Evolutionary conservation across 1,284 basidiomycete species (phyloP).

Genomic region (Rhodotorula glutinis): DNA sequence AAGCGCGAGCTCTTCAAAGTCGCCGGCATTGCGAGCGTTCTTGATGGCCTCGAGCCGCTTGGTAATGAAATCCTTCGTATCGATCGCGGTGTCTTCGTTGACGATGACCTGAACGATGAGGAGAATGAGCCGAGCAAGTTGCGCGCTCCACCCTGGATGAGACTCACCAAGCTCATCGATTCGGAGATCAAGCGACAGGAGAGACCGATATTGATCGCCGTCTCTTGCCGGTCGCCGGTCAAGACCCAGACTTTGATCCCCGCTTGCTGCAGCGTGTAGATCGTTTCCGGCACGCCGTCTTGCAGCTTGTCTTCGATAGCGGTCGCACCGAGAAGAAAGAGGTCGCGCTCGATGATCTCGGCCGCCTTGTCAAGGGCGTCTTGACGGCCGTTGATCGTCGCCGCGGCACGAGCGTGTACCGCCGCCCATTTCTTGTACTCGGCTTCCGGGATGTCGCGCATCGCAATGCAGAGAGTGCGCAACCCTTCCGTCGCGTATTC

Average conservation of each 20-base stretch:
- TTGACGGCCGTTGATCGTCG: constrained; percentile 84
- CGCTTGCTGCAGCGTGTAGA: constrained; percentile 94
- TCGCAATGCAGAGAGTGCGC: constrained; percentile 93
- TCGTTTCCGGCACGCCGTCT: constrained; percentile 97
- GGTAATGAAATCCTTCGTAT: constrained; percentile 79
- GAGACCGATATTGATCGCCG: constrained; percentile 98
- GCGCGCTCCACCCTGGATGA: background rate
- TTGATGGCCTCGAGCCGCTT: constrained; percentile 89
- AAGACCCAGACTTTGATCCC: constrained; percentile 99
- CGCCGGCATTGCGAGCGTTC: constrained; percentile 82
- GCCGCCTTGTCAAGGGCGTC: constrained; percentile 93
- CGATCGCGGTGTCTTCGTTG: constrained; percentile 81
- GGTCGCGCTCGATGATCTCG: constrained; percentile 90
- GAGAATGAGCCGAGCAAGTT: too few species aligned
- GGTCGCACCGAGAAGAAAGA: constrained; percentile 89
- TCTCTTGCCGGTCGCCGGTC: constrained; percentile 97
- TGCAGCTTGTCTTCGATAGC: constrained; percentile 99
- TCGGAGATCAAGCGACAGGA: constrained; percentile 95
- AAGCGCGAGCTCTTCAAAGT: constrained; percentile 89
- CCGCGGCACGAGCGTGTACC: constrained; percentile 86
- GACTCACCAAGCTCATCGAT: constrained; percentile 88
- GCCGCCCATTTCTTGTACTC: constrained; percentile 86
- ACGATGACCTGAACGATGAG: constrained; percentile 69
- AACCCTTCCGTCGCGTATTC: constrained; percentile 96
- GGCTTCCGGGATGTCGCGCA: constrained; percentile 80